Percentiles rank a stretch among this genome's conserved stretches.
Evolutionary conservation across 2,329 filamentous ascomycete species (phyloP).

Genomic region (Paecilomyces formosus): DNA sequence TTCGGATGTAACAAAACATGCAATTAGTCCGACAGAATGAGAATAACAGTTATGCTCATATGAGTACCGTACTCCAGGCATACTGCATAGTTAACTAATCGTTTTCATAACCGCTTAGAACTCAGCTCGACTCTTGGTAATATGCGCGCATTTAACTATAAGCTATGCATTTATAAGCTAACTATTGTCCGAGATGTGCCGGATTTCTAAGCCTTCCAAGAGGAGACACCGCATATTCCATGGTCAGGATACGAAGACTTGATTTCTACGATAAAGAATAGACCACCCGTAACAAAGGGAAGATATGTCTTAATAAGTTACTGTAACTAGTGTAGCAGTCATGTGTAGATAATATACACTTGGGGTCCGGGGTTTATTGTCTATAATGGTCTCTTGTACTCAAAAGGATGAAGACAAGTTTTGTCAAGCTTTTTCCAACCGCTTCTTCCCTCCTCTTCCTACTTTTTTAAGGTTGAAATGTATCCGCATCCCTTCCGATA

Average conservation of each 20-base stretch:
- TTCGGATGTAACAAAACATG: neutral
- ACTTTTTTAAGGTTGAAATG: neutral
- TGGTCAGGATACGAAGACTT: neutral
- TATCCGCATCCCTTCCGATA: neutral
- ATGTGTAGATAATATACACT: slow-evolving; percentile 8
- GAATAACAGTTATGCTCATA: too few relatives aligned
- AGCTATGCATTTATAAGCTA: too few relatives aligned
- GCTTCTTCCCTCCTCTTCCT: neutral
- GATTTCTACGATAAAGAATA: neutral
- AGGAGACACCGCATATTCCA: too few relatives aligned
- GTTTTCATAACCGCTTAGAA: too few relatives aligned
- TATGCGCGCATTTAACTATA: too few relatives aligned
- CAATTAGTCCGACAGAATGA: neutral
- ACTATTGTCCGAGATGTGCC: too few relatives aligned
- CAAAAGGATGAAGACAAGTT: neutral
- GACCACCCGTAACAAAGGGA: neutral
- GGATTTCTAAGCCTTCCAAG: too few relatives aligned
- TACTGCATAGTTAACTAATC: too few relatives aligned
- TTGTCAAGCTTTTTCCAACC: neutral
- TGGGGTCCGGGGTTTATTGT: neutral
- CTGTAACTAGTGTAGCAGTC: neutral
- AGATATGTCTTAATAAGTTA: neutral
- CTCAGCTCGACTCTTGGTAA: too few relatives aligned
- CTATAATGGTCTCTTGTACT: neutral
- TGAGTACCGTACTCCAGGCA: too few relatives aligned